Conservation (phyloP, 1,284 basidiomycete species). For the Chiua sp. region DNA sequence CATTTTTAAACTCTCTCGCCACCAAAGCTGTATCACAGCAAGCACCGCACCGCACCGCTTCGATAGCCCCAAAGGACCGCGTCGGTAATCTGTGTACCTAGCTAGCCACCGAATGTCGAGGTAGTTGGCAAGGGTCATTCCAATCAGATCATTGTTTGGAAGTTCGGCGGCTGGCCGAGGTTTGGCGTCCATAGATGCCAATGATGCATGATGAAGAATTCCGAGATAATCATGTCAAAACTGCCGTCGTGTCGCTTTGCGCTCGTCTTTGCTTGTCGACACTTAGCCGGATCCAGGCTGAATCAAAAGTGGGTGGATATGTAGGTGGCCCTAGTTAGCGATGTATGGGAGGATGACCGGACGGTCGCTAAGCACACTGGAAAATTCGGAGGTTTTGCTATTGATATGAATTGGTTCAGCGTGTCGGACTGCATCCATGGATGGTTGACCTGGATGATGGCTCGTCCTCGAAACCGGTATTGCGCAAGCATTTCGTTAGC, state of each 20-base stretch:
- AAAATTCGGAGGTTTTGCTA: slow-evolving; percentile 1
- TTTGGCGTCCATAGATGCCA: too few relatives aligned
- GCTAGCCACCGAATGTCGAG: slow-evolving; percentile 8
- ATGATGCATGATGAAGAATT: neutral
- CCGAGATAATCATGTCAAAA: neutral
- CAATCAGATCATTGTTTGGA: neutral
- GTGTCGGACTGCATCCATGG: neutral
- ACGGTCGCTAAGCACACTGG: too few relatives aligned
- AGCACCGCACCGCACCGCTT: slow-evolving; percentile 20
- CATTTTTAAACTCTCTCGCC: slow-evolving; percentile 3
- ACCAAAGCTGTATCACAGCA: slow-evolving; percentile 20
- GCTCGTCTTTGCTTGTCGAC: neutral
- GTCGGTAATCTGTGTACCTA: neutral
- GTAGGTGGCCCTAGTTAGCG: too few relatives aligned
- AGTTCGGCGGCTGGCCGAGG: neutral
- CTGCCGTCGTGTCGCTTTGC: neutral
- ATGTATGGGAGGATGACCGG: too few relatives aligned
- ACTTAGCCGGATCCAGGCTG: too few relatives aligned
- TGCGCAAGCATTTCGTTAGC: too few relatives aligned
- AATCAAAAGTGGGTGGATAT: too few relatives aligned
- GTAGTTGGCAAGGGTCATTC: too few relatives aligned
- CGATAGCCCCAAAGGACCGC: neutral
- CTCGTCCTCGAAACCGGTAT: too few relatives aligned
- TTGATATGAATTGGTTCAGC: neutral
- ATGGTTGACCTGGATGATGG: neutral